Percentiles rank a stretch among this genome's conserved stretches.
These are phyloP conservation scores for Pleurotus sapidus DNA, from an alignment of 768 basidiomycete genomes.

Conservation along the genomic window DNA sequence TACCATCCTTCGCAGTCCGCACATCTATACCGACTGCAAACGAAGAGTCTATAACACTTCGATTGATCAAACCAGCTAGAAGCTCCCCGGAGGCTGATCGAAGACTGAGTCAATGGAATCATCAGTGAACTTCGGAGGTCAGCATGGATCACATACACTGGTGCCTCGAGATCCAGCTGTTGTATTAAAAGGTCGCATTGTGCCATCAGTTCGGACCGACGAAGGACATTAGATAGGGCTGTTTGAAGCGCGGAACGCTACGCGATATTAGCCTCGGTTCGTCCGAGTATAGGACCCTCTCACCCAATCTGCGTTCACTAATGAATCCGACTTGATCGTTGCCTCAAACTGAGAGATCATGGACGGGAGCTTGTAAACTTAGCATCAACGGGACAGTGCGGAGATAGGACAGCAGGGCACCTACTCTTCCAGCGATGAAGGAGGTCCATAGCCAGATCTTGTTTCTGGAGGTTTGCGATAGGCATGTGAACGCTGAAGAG, in stretches of 20 bases:
- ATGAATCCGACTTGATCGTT: constrained; percentile 48
- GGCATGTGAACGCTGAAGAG: constrained; percentile 57
- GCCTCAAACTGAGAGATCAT: constrained; percentile 56
- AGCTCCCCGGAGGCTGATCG: constrained; percentile 45
- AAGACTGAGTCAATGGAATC: constrained; percentile 12
- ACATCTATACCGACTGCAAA: constrained; percentile 53
- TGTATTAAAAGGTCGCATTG: constrained; percentile 49
- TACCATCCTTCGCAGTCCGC: constrained; percentile 42
- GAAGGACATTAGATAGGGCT: constrained; percentile 46
- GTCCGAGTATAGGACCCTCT: constrained; percentile 13
- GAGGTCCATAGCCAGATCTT: constrained; percentile 57
- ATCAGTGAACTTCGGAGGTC: constrained; percentile 24
- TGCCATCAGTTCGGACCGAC: constrained; percentile 51
- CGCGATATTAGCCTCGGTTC: background rate
- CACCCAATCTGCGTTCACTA: constrained; percentile 59
- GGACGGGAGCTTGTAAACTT: constrained; percentile 50
- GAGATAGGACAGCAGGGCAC: constrained; percentile 18
- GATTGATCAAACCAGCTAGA: constrained; percentile 50
- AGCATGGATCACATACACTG: constrained; percentile 21
- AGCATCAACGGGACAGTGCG: background rate
- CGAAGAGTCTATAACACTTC: constrained; percentile 52
- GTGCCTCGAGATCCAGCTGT: constrained; percentile 15
- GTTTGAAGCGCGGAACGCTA: constrained; percentile 43
- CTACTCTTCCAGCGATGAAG: constrained; percentile 70
- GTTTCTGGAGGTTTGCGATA: constrained; percentile 45